Evolutionary conservation across 2,329 filamentous ascomycete species (phyloP), one percentile per base, ranked within the genome.

Genomic region (Ophiocordyceps robertsii): DNA sequence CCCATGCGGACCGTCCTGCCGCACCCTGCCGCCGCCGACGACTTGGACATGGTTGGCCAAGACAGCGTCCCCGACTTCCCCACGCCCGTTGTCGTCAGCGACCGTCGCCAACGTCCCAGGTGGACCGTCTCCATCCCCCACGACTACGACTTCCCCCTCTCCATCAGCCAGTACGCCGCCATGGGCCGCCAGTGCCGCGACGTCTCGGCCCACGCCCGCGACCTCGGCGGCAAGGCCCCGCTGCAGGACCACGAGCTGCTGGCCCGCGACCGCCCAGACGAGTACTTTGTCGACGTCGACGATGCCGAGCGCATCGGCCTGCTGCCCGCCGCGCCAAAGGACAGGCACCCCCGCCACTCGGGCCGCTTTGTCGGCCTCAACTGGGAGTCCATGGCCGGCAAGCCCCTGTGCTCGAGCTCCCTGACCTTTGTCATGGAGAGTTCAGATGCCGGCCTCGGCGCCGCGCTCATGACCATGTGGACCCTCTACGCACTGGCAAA

Each of bases 61-160:
- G 72, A 78, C 46, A 67, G 67, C 36, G 59, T 87, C n/a, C 84
- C 84, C 0, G 71, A 81, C 27, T 78, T 84, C 47, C 80, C 85
- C 0, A 82, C 81, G 0, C 82, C 84, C 0, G 70, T 92, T 17
- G 70, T 85, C 6, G 68, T 89, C 38, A 75, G 71, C 13, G 83
- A 88, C 60, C 63, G 67, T 24, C 66, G 69, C 37, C 82, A 82
- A 3, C 72, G 70, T 41, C 67, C 77, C 11, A 81, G 75, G 56
- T 93, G 87, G 87, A 92, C 86, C 0, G 74, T 93, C 11, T 87
- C 77, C 2, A 88, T 94, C 32, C 86, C 86, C 1, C 67, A 71
- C 7, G 70, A 70, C 44, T 66, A 71, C 38, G 65, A 69, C 4
- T 90, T 90, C 46, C 86, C 86, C 1, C 60, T 92, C 3, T 61